Evolutionary conservation across 2,329 filamentous ascomycete species (phyloP).

Genomic region (Apiospora kogelbergensis): DNA sequence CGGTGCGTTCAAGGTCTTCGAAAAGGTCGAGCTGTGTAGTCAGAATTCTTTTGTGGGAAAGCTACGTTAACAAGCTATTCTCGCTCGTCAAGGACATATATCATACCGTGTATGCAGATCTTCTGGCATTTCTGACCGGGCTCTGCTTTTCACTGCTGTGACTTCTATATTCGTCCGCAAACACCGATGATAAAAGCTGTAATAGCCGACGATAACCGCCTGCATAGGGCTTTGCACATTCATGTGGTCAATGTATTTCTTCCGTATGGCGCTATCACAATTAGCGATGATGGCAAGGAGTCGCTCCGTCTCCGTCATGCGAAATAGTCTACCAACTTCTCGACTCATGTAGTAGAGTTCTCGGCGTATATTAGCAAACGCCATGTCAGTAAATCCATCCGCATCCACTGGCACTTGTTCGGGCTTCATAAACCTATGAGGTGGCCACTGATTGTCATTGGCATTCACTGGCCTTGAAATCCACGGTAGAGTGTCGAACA

Average conservation of each 20-base stretch:
- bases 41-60: not conserved
- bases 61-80: not conserved
- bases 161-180: constrained; percentile 7
- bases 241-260: constrained; percentile 13
- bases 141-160: not conserved
- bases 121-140: constrained; percentile 8
- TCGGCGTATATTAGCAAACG: constrained; percentile 17
- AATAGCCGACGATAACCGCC: not conserved
- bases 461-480: constrained; percentile 16
- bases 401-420: constrained; percentile 16
- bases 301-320: constrained; percentile 3
- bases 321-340: constrained; percentile 6
- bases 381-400: constrained; percentile 21
- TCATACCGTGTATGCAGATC: not conserved
- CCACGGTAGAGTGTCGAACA: constrained; percentile 13
- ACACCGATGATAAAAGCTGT: not conserved
- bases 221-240: constrained; percentile 7
- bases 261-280: not conserved
- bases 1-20: constrained; percentile 17
- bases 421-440: constrained; percentile 17
- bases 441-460: constrained; percentile 20
- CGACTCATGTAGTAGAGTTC: constrained; percentile 12
- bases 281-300: not conserved
- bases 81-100: not conserved
- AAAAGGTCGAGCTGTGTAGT: constrained; percentile 18